Conservation (phyloP, 768 basidiomycete species). For the Suillus americanus region DNA sequence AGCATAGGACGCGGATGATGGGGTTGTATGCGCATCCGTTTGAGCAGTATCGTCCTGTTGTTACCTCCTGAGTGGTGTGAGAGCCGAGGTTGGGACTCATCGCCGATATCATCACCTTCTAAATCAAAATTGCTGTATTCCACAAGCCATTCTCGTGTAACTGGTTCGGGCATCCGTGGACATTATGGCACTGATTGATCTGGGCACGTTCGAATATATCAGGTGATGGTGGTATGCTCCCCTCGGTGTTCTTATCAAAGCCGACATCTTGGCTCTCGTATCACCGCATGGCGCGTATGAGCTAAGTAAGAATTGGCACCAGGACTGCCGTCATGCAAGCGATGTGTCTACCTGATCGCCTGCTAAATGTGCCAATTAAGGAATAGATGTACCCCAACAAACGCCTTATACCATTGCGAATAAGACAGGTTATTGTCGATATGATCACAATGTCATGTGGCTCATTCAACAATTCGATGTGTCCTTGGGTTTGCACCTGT, state of each 20-base stretch:
- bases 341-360: background rate
- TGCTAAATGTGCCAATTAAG: background rate
- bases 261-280: background rate
- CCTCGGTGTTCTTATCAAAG: background rate
- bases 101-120: background rate
- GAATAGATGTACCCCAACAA: background rate
- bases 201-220: background rate
- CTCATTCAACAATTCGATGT: background rate
- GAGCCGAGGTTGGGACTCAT: background rate
- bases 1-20: conserved; percentile 16
- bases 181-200: background rate
- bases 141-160: background rate
- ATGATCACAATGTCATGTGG: background rate
- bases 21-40: conserved; percentile 15
- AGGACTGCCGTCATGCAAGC: background rate
- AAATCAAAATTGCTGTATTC: background rate
- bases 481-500: background rate
- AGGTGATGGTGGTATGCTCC: background rate
- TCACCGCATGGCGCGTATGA: background rate
- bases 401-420: background rate
- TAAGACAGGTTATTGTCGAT: background rate
- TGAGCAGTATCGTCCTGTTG: conserved; percentile 2
- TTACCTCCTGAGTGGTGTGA: background rate
- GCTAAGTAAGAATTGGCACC: background rate
- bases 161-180: background rate